phyloP scores from a whole-genome alignment of 176 grass and related monocot species.

The Melocanna baccifera region DNA sequence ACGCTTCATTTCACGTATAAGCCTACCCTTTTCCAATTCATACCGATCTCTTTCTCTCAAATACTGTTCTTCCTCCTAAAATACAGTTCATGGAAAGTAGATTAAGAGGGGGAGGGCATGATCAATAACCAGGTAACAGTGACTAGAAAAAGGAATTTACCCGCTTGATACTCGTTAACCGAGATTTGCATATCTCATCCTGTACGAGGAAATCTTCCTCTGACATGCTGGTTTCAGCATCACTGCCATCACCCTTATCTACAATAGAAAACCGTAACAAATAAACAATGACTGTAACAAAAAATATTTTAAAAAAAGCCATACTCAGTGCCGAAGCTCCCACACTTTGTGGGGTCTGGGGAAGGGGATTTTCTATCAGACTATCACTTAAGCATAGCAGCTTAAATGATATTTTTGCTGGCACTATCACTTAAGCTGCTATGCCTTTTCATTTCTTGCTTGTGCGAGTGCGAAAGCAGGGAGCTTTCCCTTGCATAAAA shows the following conservation, averaged over 20 bases:
- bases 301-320: too few species aligned
- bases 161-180: slow-evolving; percentile 84
- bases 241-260: slow-evolving; percentile 89
- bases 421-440: not conserved
- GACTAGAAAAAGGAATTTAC: slow-evolving; percentile 42
- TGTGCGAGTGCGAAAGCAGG: slow-evolving; percentile 23
- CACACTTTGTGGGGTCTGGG: too few species aligned
- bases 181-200: slow-evolving; percentile 98
- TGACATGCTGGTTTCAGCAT: slow-evolving; percentile 74
- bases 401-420: too few species aligned
- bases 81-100: slow-evolving; percentile 23
- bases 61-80: slow-evolving; percentile 93
- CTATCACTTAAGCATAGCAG: too few species aligned
- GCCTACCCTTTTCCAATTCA: slow-evolving; percentile 93
- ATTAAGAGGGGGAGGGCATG: slow-evolving; percentile 4
- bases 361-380: too few species aligned
- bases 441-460: not conserved
- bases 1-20: slow-evolving; percentile 99
- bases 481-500: slow-evolving; percentile 7
- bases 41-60: slow-evolving; percentile 90
- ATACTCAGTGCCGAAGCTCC: too few species aligned
- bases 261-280: slow-evolving; percentile 40
- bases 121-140: slow-evolving; percentile 14
- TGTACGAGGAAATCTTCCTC: slow-evolving; percentile 95
- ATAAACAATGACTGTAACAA: not conserved